Evolutionary conservation across 768 basidiomycete species (phyloP).

Genomic region (Rhodotorula paludigena): DNA sequence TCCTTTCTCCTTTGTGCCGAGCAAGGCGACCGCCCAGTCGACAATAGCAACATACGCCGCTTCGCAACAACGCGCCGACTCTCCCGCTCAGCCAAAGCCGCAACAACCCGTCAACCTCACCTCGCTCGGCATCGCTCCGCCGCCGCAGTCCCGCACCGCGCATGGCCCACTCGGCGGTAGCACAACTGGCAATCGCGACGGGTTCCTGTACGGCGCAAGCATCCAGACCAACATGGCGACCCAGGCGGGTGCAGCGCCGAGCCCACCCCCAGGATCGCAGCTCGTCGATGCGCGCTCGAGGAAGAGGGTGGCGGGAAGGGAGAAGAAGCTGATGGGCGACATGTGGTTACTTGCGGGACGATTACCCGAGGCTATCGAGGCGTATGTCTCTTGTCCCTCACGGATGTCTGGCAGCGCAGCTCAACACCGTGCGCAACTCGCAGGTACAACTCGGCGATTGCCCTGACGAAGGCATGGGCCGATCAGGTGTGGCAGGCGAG

Average conservation of each 20-base stretch:
- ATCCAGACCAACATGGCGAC: slow-evolving; percentile 24
- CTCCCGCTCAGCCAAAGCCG: not conserved
- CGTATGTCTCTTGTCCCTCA: slow-evolving; percentile 54
- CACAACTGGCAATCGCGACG: slow-evolving; percentile 25
- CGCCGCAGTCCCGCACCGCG: slow-evolving; percentile 26
- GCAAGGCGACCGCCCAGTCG: slow-evolving; percentile 5
- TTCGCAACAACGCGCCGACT: not conserved
- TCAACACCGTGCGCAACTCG: not conserved
- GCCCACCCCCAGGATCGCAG: slow-evolving; percentile 27
- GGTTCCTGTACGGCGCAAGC: slow-evolving; percentile 24
- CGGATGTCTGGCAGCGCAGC: not conserved
- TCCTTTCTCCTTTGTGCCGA: slow-evolving; percentile 15
- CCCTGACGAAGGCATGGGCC: slow-evolving; percentile 64
- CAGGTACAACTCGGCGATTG: slow-evolving; percentile 82
- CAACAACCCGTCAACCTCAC: slow-evolving; percentile 26
- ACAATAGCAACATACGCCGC: slow-evolving; percentile 12
- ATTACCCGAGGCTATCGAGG: slow-evolving; percentile 70
- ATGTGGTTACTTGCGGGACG: slow-evolving; percentile 83
- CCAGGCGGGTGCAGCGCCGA: slow-evolving; percentile 10
- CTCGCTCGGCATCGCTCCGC: slow-evolving; percentile 27
- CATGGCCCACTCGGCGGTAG: slow-evolving; percentile 23
- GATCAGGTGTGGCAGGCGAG: slow-evolving; percentile 87
- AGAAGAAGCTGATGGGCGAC: slow-evolving; percentile 83
- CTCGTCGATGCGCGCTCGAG: slow-evolving; percentile 28
- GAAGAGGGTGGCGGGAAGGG: slow-evolving; percentile 54